A percentile compares a stretch with the other conserved stretches of the same genome.
phyloP scores from a whole-genome alignment of 768 basidiomycete genomes.

The Hericium rajendrae region DNA sequence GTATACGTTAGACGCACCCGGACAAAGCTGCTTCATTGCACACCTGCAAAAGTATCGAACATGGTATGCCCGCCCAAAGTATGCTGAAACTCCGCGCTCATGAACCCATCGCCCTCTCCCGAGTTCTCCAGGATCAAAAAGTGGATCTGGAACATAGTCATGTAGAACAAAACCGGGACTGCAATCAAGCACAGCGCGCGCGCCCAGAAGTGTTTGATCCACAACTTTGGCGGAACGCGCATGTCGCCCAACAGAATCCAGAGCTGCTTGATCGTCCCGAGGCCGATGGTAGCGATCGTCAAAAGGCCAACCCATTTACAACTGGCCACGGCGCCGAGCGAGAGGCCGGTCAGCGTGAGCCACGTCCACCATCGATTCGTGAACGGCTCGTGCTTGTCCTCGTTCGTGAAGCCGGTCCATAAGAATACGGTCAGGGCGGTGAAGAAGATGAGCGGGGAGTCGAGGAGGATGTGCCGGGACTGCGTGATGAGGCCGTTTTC shows the following conservation, averaged over 20 bases:
- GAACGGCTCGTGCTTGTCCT: constrained; percentile 80
- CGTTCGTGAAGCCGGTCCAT: constrained; percentile 88
- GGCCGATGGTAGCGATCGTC: constrained; percentile 90
- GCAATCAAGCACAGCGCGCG: constrained; percentile 84
- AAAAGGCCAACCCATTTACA: constrained; percentile 99
- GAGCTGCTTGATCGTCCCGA: constrained; percentile 75
- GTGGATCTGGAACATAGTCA: constrained; percentile 95
- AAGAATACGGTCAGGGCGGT: constrained; percentile 82
- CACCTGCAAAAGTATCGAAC: constrained; percentile 88
- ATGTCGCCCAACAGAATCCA: constrained; percentile 88
- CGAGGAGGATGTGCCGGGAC: constrained; percentile 92
- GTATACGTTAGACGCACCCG: not conserved
- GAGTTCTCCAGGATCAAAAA: constrained; percentile 82
- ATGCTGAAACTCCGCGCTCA: constrained; percentile 99
- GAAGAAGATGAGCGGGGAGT: constrained; percentile 98
- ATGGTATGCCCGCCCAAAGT: constrained; percentile 83
- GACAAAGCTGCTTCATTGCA: constrained; percentile 14
- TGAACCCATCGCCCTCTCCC: constrained; percentile 97
- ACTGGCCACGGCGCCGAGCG: constrained; percentile 85
- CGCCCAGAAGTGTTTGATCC: constrained; percentile 79
- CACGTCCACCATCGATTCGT: constrained; percentile 87
- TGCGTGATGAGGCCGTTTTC: constrained; percentile 96
- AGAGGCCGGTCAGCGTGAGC: constrained; percentile 79
- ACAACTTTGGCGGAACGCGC: constrained; percentile 64
- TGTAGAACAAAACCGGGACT: constrained; percentile 83